Base-by-base conservation (phyloP, 805 yeast genomes). In the Barnettozyma salicaria region DNA sequence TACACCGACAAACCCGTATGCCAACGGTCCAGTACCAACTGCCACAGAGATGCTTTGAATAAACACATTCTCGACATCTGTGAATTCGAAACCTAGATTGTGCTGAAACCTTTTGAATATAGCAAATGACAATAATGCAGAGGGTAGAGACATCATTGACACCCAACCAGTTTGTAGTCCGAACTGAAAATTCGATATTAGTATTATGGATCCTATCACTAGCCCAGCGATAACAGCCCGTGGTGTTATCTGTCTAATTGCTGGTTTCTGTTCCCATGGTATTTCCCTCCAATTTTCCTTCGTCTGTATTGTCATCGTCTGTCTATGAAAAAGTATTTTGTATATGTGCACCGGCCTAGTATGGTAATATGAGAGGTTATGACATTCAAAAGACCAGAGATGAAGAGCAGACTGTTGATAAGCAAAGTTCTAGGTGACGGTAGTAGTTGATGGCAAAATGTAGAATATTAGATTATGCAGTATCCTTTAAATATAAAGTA, bases 91-190 rank as follows among this genome's bases (percentile, higher is more conserved):
- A 6, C 49, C 45, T 10, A 69, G 37, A 5, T 45, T 38, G 2
- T 46, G 34, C 18, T 67, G 65, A 3, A 80, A 49, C 4, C 76
- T 62, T 49, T 79, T 85, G 65, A 89, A 90, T 14, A 83, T 64
- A 1, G 96, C 82, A 57, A 78, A 89, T 0, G 95, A 96, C 19
- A 90, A 61, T 36, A 90, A 60, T 0, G 97, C 96, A 5, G 96
- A 81, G 0, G 98, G 97, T 37, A 90, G 65, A 17, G 96, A 84
- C 98, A 90, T 92, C 98, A 90, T 90, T 9, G 96, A 87, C 6
- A 92, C 96, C 98, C 98, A 90, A 2, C 98, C 98, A 0, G 97
- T 90, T 56, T 90, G 98, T 16, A 90, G 65, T 1, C 97, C 98
- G 57, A 90, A 90, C 56, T 90, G 97, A 63, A 92, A 92, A 59